Evolutionary conservation across 2,329 filamentous ascomycete genomes (phyloP).

Genomic region (Biscogniauxia marginata): DNA sequence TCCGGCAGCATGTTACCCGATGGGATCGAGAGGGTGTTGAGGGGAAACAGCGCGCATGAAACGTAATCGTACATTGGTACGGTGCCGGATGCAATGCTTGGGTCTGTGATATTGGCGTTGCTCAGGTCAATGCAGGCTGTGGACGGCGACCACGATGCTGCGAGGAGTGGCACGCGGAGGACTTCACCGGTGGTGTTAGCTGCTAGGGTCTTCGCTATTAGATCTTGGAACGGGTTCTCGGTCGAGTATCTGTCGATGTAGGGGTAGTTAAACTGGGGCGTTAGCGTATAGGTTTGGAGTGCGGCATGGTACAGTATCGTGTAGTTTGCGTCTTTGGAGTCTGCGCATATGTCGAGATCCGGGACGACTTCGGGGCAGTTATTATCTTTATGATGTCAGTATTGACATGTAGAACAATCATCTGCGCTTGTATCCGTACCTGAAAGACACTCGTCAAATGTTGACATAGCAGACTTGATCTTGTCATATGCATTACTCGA

Average conservation of each 20-base stretch:
- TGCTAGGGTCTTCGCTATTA: slow-evolving; percentile 11
- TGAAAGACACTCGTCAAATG: slow-evolving; percentile 15
- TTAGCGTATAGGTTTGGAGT: slow-evolving; percentile 9
- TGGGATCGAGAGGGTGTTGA: slow-evolving; percentile 19
- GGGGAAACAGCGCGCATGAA: slow-evolving; percentile 12
- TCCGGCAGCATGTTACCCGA: slow-evolving; percentile 15
- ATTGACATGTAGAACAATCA: not conserved
- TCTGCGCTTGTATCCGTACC: slow-evolving; percentile 3
- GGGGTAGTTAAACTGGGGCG: slow-evolving; percentile 21
- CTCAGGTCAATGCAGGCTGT: slow-evolving; percentile 10
- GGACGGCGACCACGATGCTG: slow-evolving; percentile 14
- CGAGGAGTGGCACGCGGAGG: slow-evolving; percentile 18
- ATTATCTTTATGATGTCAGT: slow-evolving; percentile 10
- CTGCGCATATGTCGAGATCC: slow-evolving; percentile 16
- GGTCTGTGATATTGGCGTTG: slow-evolving; percentile 15
- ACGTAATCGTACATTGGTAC: slow-evolving; percentile 14
- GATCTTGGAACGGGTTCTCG: slow-evolving; percentile 11
- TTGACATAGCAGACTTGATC: slow-evolving; percentile 13
- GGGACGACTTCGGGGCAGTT: slow-evolving; percentile 12
- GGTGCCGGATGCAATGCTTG: slow-evolving; percentile 3
- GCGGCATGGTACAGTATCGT: slow-evolving; percentile 14
- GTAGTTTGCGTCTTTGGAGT: slow-evolving; percentile 9
- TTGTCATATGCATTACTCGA: slow-evolving; percentile 11
- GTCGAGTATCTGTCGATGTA: slow-evolving; percentile 15
- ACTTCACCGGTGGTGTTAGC: slow-evolving; percentile 11